A percentile compares a stretch with the other conserved stretches of the same genome.
Conservation (phyloP, 2,329 filamentous ascomycete species). For the Paracamarosporium sp. region DNA sequence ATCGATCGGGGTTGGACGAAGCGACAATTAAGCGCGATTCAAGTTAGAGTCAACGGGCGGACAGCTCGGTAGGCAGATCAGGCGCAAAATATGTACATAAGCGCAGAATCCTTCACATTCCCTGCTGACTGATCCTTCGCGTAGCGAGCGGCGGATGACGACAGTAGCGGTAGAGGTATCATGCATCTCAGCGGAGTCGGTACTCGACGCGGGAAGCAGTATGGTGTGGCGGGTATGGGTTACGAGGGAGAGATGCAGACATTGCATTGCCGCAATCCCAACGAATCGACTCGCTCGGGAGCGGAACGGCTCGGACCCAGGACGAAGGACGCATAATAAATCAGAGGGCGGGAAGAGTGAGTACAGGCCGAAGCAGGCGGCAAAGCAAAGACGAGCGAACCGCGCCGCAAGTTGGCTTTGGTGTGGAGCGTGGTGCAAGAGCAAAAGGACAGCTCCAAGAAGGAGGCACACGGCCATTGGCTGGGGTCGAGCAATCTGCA, state of each 20-base stretch:
- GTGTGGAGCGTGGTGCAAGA: not conserved
- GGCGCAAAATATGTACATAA: conserved; percentile 8
- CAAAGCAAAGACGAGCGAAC: not conserved
- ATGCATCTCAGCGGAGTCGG: not conserved
- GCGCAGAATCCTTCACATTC: conserved; percentile 6
- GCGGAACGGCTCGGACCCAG: conserved; percentile 23
- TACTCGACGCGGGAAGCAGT: not conserved
- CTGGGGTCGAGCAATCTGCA: not conserved
- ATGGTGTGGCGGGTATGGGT: not conserved
- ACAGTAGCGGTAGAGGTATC: not conserved
- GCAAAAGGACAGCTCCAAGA: not conserved
- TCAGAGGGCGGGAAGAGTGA: not conserved
- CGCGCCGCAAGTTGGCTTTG: not conserved
- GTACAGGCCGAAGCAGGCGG: not conserved
- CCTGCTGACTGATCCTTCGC: conserved; percentile 10
- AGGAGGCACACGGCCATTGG: not conserved
- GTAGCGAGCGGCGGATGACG: conserved; percentile 7
- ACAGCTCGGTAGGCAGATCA: conserved; percentile 14
- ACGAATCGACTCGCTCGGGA: conserved; percentile 10
- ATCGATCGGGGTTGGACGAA: not conserved
- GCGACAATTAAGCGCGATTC: conserved; percentile 15
- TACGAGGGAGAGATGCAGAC: too few relatives aligned
- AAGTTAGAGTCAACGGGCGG: conserved; percentile 15
- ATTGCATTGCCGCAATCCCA: conserved; percentile 9
- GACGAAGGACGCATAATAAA: conserved; percentile 8